Base-by-base conservation (phyloP, 2,329 filamentous ascomycete species). In the Penicillium aurantiogriseum region DNA sequence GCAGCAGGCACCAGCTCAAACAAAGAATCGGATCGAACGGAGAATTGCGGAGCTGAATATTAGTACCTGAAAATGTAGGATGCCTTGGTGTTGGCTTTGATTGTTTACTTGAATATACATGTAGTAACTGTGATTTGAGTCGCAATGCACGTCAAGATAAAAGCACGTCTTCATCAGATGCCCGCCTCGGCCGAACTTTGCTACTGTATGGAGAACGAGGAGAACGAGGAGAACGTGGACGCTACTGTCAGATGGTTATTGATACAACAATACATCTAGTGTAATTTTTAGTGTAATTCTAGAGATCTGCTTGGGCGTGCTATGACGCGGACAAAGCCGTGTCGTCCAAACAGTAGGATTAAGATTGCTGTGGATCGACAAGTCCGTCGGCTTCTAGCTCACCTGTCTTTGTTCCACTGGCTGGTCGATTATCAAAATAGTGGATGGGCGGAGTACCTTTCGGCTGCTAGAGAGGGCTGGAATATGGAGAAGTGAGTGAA, bases 331-430 rank as follows among this genome's bases (percentile, higher is more conserved):
- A 56, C 43, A 45, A 36, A 25, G 11, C 33, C 29, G 31, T 11
- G 25, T 15, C 13, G 9, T 48, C 27, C 17, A 36, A 10, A 46
- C 50, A 11, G 38, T 40, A 42, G 39, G 21, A 60, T 51, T 58
- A 59, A 64, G 59, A 64, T 62, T 63, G 43, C 55, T 54, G 56
- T 54, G 33, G 61, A 64, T 63, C 60, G 54, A 55, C 54, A 15
- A 44, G 44, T 11, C 44, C 23, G 36, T 23, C 36, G 39, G 19
- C 49, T 42, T 58, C 17, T 48, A 54, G 47, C 35, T 23, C 40
- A 50, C 45, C 45, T 56, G 57, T 62, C 54, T 45, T 31, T 51
- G 45, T 63, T 51, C 17, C 19, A 56, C 39, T 39, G 25, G 29
- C 11, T 39, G 10, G 19, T 3, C 5, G 4, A 35, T 29, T 19